Percentiles rank a stretch among this genome's conserved stretches.
Evolutionary conservation across 306 rosid genomes (phyloP).

Genomic region (Lagenaria siceraria): DNA sequence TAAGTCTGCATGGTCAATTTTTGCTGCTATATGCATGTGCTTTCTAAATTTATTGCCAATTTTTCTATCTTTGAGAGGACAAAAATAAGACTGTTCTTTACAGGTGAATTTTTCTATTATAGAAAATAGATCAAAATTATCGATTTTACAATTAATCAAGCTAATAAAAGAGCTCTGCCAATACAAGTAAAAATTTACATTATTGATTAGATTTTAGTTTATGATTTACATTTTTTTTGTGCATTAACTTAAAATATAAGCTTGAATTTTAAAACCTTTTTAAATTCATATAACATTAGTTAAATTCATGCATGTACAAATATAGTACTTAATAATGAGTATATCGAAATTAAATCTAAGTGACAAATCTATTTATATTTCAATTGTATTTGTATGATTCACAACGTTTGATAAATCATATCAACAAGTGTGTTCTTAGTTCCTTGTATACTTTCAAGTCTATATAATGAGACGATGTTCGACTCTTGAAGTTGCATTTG

Average conservation of each 20-base stretch:
- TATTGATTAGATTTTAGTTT: neutral
- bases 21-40: conserved; percentile 5
- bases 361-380: neutral
- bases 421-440: too few species aligned
- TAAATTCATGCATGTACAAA: neutral
- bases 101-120: neutral
- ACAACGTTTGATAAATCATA: too few species aligned
- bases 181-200: neutral
- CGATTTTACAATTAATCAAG: neutral
- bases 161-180: neutral
- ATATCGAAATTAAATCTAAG: neutral
- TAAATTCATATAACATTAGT: neutral
- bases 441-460: too few species aligned
- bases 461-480: too few species aligned
- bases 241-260: neutral
- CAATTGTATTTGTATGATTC: neutral
- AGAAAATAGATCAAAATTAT: neutral
- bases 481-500: neutral
- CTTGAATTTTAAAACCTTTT: neutral
- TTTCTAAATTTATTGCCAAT: neutral
- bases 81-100: neutral
- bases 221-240: neutral
- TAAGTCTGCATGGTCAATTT: neutral
- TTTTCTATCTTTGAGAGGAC: neutral
- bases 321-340: neutral